Evolutionary conservation across 2,329 filamentous ascomycete species (phyloP).

Genomic region (Fusarium algeriense): DNA sequence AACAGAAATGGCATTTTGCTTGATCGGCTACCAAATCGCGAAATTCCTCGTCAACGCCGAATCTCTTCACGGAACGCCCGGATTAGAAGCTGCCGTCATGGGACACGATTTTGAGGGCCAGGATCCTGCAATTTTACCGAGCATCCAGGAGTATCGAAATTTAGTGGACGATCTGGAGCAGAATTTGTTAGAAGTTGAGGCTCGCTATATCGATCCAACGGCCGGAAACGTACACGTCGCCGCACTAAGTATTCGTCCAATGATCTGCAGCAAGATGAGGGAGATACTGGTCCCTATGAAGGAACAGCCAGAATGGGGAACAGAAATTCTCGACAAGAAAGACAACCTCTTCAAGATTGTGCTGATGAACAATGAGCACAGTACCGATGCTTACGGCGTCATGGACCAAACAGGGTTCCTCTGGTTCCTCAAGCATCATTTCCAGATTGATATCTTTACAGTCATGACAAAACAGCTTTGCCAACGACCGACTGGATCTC

Average conservation of each 20-base stretch:
- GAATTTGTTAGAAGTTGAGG: slow-evolving; percentile 60
- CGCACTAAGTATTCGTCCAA: slow-evolving; percentile 60
- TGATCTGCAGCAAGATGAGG: slow-evolving; percentile 63
- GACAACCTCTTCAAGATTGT: slow-evolving; percentile 69
- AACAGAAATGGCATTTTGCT: slow-evolving; percentile 71
- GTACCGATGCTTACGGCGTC: slow-evolving; percentile 58
- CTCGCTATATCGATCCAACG: slow-evolving; percentile 62
- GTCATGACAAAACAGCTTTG: slow-evolving; percentile 68
- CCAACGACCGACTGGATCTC: slow-evolving; percentile 59
- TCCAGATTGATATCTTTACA: slow-evolving; percentile 68
- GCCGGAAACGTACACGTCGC: slow-evolving; percentile 66
- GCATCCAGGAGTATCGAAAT: slow-evolving; percentile 57
- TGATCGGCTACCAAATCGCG: slow-evolving; percentile 64
- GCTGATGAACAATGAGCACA: slow-evolving; percentile 62
- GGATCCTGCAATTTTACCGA: slow-evolving; percentile 43
- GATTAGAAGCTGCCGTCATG: slow-evolving; percentile 64
- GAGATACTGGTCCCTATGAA: slow-evolving; percentile 62
- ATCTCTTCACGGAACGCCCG: slow-evolving; percentile 56
- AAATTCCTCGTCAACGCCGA: slow-evolving; percentile 62
- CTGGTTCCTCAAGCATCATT: slow-evolving; percentile 67
- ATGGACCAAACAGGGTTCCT: slow-evolving; percentile 62
- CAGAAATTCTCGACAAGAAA: slow-evolving; percentile 61
- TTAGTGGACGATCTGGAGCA: slow-evolving; percentile 59
- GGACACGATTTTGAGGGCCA: slow-evolving; percentile 54
- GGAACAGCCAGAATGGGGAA: slow-evolving; percentile 62